Evolutionary conservation across 371 early-diverging fungal genomes (phyloP).

Genomic region (Scutellospora calospora): DNA sequence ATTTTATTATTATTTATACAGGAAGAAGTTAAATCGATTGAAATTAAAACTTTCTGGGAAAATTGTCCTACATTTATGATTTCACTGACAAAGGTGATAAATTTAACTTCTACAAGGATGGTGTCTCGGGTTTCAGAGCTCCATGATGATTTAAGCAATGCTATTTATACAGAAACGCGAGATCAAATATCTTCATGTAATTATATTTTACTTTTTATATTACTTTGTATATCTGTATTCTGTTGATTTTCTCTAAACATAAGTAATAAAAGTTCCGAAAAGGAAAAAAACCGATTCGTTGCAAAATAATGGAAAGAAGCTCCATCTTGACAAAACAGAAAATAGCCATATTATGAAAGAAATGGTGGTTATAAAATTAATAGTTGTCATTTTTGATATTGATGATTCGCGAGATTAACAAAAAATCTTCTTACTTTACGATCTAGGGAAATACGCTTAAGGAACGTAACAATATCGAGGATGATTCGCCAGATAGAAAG

Average conservation of each 20-base stretch:
- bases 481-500: too few relatives aligned
- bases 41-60: not conserved
- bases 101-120: constrained; percentile 5
- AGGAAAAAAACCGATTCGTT: too few relatives aligned
- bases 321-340: too few relatives aligned
- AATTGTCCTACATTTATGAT: not conserved
- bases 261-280: too few relatives aligned
- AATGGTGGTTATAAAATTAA: too few relatives aligned
- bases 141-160: constrained; percentile 3
- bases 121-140: not conserved
- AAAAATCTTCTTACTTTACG: too few relatives aligned
- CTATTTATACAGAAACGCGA: not conserved
- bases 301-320: too few relatives aligned
- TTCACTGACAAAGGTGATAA: not conserved
- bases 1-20: constrained; percentile 5
- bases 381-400: too few relatives aligned
- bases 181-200: constrained; percentile 7
- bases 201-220: constrained; percentile 8
- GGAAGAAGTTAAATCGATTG: constrained; percentile 1
- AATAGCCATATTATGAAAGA: too few relatives aligned
- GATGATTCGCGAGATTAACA: too few relatives aligned
- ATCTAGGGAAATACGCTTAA: too few relatives aligned
- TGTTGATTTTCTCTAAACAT: not conserved
- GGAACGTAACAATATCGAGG: too few relatives aligned
- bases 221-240: not conserved